Evolutionary conservation across 2,329 filamentous ascomycete genomes (phyloP), one percentile per base, ranked within the genome.

Genomic region (Neonectria magnoliae): DNA sequence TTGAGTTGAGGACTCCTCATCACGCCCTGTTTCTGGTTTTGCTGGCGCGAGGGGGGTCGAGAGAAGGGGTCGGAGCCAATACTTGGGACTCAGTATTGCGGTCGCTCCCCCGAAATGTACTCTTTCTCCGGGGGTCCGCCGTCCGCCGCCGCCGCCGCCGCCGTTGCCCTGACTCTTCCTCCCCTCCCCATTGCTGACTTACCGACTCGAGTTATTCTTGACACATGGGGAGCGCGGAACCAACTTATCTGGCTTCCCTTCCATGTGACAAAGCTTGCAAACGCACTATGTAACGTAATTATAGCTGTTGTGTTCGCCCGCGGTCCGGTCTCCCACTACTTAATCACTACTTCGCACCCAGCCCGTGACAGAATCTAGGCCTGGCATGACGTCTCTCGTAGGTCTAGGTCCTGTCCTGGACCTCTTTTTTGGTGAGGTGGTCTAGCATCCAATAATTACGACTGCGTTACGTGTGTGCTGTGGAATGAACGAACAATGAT

Each of bases 1-100:
- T 64, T 64, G 62, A 64, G 62, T 64, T 64, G 62, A 56, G 22
- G 18, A 51, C 60, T 6, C 5, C 4, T 52, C 45, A 22, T 52
- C 44, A 53, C 33, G 25, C 55, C 55, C 45, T 25, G 41, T 42
- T 51, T 33, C 10, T 13, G 25, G 13, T 33, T 33, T 33, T 22
- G 16, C 29, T 55, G 47, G 56, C 50, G 60, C 42, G 48, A 48
- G 16, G 36, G 44, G 38, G 41, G 45, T 9, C 3, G 13, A 20
- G 14, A 18, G 45, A 16, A 13, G 22, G 27, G n/a, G 42, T n/a
- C n/a, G 25, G 25, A 25, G 25, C 25, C 25, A 25, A 25, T 22
- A 48, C 47, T n/a, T 18, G 25, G 18, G 27, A 31, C 48, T 51
- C 48, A 51, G 48, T n/a, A 22, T 51, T 33, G 18, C 27, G 45